Evolutionary conservation across 1,139 yeast species (phyloP).

Genomic region (Spencermartinsiella ligniputridi): DNA sequence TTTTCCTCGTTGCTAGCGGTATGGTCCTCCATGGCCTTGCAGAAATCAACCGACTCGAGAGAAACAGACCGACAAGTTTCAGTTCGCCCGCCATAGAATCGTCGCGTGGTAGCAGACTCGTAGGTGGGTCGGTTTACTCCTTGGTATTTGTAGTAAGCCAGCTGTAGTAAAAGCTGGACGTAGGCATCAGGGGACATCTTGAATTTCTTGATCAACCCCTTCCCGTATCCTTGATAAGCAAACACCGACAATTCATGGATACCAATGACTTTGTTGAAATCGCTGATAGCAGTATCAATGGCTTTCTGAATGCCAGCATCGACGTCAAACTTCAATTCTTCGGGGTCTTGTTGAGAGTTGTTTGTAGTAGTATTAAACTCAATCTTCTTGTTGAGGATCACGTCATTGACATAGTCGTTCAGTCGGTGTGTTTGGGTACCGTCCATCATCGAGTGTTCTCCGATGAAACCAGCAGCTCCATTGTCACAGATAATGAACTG

Average conservation of each 20-base stretch:
- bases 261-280: constrained; percentile 45
- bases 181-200: constrained; percentile 77
- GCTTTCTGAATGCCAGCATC: constrained; percentile 48
- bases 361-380: constrained; percentile 29
- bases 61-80: constrained; percentile 91
- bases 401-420: constrained; percentile 68
- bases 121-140: constrained; percentile 87
- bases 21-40: constrained; percentile 69
- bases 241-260: constrained; percentile 42
- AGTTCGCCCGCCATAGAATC: constrained; percentile 88
- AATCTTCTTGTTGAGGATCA: constrained; percentile 46
- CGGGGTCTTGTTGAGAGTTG: constrained; percentile 32
- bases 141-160: constrained; percentile 76
- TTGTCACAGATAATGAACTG: constrained; percentile 79
- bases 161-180: constrained; percentile 73
- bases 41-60: constrained; percentile 67
- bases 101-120: constrained; percentile 93
- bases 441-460: constrained; percentile 98
- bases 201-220: constrained; percentile 67
- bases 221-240: constrained; percentile 42
- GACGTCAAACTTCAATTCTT: constrained; percentile 40
- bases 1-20: constrained; percentile 53
- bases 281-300: constrained; percentile 52
- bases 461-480: constrained; percentile 88
- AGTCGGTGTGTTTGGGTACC: constrained; percentile 93